A percentile compares a stretch with the other conserved stretches of the same genome.
These are phyloP conservation scores for Penicillium sp. DNA, from an alignment of 2,329 filamentous ascomycete species.

Conservation along the genomic window DNA sequence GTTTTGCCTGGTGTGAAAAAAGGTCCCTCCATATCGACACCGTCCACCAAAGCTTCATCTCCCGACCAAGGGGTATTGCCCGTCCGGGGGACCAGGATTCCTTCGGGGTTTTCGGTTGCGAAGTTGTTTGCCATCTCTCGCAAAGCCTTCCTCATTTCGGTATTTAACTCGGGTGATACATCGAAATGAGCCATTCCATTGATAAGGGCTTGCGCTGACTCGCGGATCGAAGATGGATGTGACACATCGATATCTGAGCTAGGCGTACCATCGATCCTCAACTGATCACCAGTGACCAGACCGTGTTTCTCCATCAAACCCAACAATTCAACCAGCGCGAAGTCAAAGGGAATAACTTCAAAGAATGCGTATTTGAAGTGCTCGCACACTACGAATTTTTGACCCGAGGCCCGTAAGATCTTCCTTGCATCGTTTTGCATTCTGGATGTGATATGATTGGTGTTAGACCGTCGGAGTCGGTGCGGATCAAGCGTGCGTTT, in stretches of 20 bases:
- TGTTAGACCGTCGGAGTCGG: slow-evolving; percentile 15
- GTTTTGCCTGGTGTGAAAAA: slow-evolving; percentile 3
- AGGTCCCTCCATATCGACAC: not conserved
- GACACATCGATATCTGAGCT: not conserved
- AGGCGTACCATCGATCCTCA: not conserved
- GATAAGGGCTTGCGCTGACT: not conserved
- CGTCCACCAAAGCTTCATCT: not conserved
- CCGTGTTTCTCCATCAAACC: slow-evolving; percentile 9
- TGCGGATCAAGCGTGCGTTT: slow-evolving; percentile 19
- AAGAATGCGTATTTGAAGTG: slow-evolving; percentile 14
- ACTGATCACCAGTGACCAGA: not conserved
- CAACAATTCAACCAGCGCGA: slow-evolving; percentile 9
- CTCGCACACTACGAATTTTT: not conserved
- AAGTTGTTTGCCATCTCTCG: not conserved
- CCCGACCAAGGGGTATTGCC: slow-evolving; percentile 12
- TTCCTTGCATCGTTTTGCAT: not conserved
- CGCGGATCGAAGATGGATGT: slow-evolving; percentile 6
- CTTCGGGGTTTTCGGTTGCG: not conserved
- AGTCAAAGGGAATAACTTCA: slow-evolving; percentile 15
- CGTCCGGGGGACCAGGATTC: not conserved
- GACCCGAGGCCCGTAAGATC: not conserved
- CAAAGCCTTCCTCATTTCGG: not conserved
- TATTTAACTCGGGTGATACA: not conserved
- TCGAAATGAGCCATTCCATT: slow-evolving; percentile 6
- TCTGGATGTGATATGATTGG: slow-evolving; percentile 11